Base-by-base conservation (phyloP, 2,329 filamentous ascomycete species). In the Penicillium sp. region DNA sequence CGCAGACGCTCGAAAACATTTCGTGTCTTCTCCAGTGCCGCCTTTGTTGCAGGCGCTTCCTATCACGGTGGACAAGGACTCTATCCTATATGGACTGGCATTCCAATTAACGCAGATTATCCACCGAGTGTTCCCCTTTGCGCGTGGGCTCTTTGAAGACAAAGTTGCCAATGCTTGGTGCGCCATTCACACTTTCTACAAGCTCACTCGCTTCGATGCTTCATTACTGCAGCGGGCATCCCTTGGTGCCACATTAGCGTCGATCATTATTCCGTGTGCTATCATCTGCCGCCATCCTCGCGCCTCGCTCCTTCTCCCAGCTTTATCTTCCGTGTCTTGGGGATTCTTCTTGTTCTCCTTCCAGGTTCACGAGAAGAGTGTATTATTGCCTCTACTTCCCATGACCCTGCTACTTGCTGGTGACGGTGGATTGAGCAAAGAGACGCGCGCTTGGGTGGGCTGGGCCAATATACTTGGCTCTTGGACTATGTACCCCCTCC, bases 141-240 rank as follows among this genome's bases (percentile, higher is more conserved):
- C 91, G 1, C 84, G 93, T n/a, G 93, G 93, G 3, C 75, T 99
- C 6, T 99, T 97, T 63, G 95, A 99, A 72, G 93, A 97, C 75
- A 99, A 99, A 72, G 95, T 99, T 16, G 93, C 93, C 64, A 99
- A 99, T 67, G 87, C 96, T 63, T 99, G 93, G 93, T 99, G 93
- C 67, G 86, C 90, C 4, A 78, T 92, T 48, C 95, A 97, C 66
- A 86, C 93, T 0, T 78, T 95, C 47, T 78, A 95, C 73, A 99
- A 99, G 72, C 81, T 99, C 31, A 81, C 87, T 54, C 75, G 81
- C 14, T 93, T 89, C 58, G 83, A 88, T 0, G 71, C 82, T 2
- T 77, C 80, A 7, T 68, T 89, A 5, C 80, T 99, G 27, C 89
- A 95, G 66, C 82, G 82, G 45, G 81, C 83, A 1, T 89, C 93